Evolutionary conservation across 176 grass and related monocot genomes (phyloP), one percentile per base, ranked within the genome.

Genomic region (Panicum miliaceum): DNA sequence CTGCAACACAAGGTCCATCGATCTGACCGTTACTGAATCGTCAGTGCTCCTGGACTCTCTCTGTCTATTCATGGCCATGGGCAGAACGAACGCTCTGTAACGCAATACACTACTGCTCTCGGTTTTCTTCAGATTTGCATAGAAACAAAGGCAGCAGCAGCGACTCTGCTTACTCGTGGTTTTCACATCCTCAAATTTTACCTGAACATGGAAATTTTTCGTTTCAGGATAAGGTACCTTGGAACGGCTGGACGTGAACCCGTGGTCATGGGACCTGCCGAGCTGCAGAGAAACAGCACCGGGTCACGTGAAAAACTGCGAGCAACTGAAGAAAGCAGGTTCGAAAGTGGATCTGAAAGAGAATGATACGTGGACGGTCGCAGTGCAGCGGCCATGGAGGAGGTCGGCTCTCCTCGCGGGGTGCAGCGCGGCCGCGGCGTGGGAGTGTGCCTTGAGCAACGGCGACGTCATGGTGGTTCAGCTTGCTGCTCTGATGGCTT

Each of bases 401-500:
- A 71, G 65, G 48, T 45, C 64, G 47, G 57, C 8, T 15, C 64
- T 78, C 43, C 58, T 83, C 0, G 13, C n/a, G 0, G 84, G 40
- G 2, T 57, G 88, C 48, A 90, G 82, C 64, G 80, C 80, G 20
- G 80, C 71, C 81, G 77, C 79, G 78, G 61, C 71, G 16, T 82
- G 76, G 9, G 81, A 15, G 69, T 90, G 90, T 20, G 88, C 42
- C 73, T 83, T 92, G 76, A 92, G 77, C 73, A 92, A 46, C 46
- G 86, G 83, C 64, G 81, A 84, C 26, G 85, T 90, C 94, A 97
- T 97, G 36, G 76, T 34, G 79, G 85, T 22, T 67, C 41, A 56
- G 12, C 80, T 59, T 64, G 14, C 81, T 60, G 34, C 19, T 32
- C 29, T 32, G 61, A 19, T 80, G 56, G 76, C 12, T 46, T 35